Percentiles rank a stretch among this genome's conserved stretches.
Conservation (phyloP, 208 protist species). For the Phytomonas sp. region DNA sequence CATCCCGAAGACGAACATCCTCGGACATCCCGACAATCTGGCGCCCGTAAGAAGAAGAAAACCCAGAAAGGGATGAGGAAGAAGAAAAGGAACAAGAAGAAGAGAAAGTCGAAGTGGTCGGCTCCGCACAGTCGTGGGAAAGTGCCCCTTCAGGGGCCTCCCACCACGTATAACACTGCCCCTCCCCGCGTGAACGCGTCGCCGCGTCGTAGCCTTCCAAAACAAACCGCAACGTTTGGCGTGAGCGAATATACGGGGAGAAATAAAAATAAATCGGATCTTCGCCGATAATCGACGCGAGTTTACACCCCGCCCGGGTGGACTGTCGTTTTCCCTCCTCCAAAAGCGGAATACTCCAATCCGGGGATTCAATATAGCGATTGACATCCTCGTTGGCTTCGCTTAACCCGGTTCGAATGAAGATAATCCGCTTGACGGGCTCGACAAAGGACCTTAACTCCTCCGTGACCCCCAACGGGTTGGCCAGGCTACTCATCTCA, state of each 20-base stretch:
- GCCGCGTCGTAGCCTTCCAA: slow-evolving; percentile 68
- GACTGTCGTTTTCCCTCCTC: slow-evolving; percentile 62
- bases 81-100: background rate
- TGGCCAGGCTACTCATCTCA: too few relatives aligned
- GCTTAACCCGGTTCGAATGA: slow-evolving; percentile 76
- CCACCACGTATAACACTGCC: background rate
- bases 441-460: slow-evolving; percentile 29
- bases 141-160: too few relatives aligned
- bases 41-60: background rate
- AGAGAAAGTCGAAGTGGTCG: background rate
- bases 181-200: background rate
- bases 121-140: too few relatives aligned
- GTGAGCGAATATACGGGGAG: slow-evolving; percentile 84
- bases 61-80: background rate
- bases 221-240: slow-evolving; percentile 65
- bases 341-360: slow-evolving; percentile 87
- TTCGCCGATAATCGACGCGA: slow-evolving; percentile 66
- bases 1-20: slow-evolving; percentile 88
- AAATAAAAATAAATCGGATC: slow-evolving; percentile 87
- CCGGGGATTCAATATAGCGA: slow-evolving; percentile 62
- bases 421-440: slow-evolving; percentile 85
- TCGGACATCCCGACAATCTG: slow-evolving; percentile 74
- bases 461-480: background rate
- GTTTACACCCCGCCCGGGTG: slow-evolving; percentile 40
- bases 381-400: slow-evolving; percentile 65